A percentile compares a stretch with the other conserved stretches of the same genome.
phyloP scores from a whole-genome alignment of 352 stramenopile species.

The Globisporangium polare region DNA sequence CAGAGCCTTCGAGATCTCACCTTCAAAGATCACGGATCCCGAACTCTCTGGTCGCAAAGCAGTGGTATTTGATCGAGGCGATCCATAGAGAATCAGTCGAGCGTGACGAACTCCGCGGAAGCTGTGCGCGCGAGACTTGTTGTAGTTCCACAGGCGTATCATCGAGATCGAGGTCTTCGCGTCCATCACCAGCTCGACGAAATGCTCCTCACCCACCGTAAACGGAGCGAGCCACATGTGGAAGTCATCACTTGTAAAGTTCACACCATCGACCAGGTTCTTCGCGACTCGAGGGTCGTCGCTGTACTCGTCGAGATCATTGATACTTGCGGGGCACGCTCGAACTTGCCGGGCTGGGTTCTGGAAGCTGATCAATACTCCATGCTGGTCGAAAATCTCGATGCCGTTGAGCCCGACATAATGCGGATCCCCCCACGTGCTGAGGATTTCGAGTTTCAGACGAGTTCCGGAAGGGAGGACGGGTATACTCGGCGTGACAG shows the following conservation, averaged over 20 bases:
- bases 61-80: not conserved
- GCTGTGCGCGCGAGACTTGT: constrained; percentile 85
- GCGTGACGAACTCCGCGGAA: constrained; percentile 60
- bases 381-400: constrained; percentile 80
- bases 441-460: constrained; percentile 75
- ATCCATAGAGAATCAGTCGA: constrained; percentile 46
- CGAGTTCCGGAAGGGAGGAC: constrained; percentile 55
- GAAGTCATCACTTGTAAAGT: constrained; percentile 88
- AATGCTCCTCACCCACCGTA: constrained; percentile 43
- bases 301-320: constrained; percentile 86
- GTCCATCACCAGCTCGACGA: constrained; percentile 53
- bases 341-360: constrained; percentile 47
- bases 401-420: constrained; percentile 90
- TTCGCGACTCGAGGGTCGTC: constrained; percentile 64
- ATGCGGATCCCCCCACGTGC: constrained; percentile 86
- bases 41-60: not conserved
- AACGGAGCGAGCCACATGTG: constrained; percentile 91
- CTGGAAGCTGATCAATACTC: constrained; percentile 46
- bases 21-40: constrained; percentile 71
- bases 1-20: constrained; percentile 74
- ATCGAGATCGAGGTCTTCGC: constrained; percentile 51
- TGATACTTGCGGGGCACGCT: constrained; percentile 79
- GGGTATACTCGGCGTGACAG: constrained; percentile 30
- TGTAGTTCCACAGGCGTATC: constrained; percentile 92
- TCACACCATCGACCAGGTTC: constrained; percentile 84